These are phyloP conservation scores for Pseudocercospora fuligena DNA, from an alignment of 2,329 filamentous ascomycete genomes.

Conservation along the genomic window DNA sequence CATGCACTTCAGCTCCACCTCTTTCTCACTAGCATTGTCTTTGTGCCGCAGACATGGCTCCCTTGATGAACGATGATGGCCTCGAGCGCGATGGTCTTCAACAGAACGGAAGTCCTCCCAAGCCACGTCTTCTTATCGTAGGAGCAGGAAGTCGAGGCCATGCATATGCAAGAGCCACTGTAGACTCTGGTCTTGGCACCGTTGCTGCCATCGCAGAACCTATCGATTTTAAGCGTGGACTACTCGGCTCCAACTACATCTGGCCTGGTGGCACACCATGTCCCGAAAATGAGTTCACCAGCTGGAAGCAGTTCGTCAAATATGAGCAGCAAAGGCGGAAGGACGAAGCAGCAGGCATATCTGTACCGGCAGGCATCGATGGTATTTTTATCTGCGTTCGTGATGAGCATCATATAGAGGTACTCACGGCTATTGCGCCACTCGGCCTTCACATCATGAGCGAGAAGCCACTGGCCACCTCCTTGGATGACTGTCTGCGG, in stretches of 20 bases:
- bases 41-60: conserved; percentile 23
- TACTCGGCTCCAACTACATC: conserved; percentile 73
- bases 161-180: conserved; percentile 72
- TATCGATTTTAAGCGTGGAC: conserved; percentile 72
- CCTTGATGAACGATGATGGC: conserved; percentile 24
- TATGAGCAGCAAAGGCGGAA: conserved; percentile 70
- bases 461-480: conserved; percentile 90
- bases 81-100: neutral
- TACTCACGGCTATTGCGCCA: conserved; percentile 73
- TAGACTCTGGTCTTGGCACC: conserved; percentile 66
- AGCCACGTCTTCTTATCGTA: conserved; percentile 71
- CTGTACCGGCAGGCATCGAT: conserved; percentile 51
- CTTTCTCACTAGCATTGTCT: neutral
- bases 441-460: conserved; percentile 82
- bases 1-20: conserved; percentile 2
- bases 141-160: conserved; percentile 81
- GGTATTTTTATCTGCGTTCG: conserved; percentile 74
- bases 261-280: conserved; percentile 61
- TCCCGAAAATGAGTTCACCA: conserved; percentile 70
- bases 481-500: conserved; percentile 74
- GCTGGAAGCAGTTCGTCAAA: conserved; percentile 76
- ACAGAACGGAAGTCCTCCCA: conserved; percentile 6
- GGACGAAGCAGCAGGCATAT: conserved; percentile 54
- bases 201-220: conserved; percentile 84
- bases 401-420: conserved; percentile 86